Evolutionary conservation across 2,329 filamentous ascomycete species (phyloP), one percentile per base, ranked within the genome.

Genomic region (Cladosporium sp.): DNA sequence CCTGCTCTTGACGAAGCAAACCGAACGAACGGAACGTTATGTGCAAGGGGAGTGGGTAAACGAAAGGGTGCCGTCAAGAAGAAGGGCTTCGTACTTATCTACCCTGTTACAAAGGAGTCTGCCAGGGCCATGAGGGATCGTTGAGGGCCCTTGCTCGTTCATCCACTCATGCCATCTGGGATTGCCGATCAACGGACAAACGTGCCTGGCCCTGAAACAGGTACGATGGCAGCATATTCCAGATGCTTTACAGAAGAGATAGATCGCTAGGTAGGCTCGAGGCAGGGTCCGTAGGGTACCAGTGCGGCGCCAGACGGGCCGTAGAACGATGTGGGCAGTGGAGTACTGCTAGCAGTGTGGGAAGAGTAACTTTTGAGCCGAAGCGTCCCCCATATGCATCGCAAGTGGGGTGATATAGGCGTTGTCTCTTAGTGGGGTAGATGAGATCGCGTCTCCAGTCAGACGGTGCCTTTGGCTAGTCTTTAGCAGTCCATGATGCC

Each of bases 151-250:
- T 56, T 54, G 51, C 18, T 14, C 51, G n/a, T 11, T 23, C 8
- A 13, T 46, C 46, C 49, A 23, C 30, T 18, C 49, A 23, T 28
- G 49, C 49, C 43, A 51, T 53, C 25, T 36, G 18, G 10, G 34
- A 8, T 23, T 30, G 60, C n/a, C 60, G 60, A 63, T 63, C 60
- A 54, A 39, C 49, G 32, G 23, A 56, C 49, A 21, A 54, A 18
- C 32, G 58, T 61, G 49, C 49, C 43, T 46, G 32, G 49, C 25
- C 49, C 13, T 63, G 60, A 63, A 63, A 63, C 60, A 63, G 60
- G 34, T 25, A 63, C 60, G 18, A 63, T 32, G 34, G 25, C 4
- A 54, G 60, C 34, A 46, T 23, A 48, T 54, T 61, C 60, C 60
- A 56, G 60, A 63, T 56, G n/a, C 32, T 26, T 62, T 32, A 48